Evolutionary conservation across 2,329 filamentous ascomycete genomes (phyloP).

Genomic region (Verticillium isaacii): DNA sequence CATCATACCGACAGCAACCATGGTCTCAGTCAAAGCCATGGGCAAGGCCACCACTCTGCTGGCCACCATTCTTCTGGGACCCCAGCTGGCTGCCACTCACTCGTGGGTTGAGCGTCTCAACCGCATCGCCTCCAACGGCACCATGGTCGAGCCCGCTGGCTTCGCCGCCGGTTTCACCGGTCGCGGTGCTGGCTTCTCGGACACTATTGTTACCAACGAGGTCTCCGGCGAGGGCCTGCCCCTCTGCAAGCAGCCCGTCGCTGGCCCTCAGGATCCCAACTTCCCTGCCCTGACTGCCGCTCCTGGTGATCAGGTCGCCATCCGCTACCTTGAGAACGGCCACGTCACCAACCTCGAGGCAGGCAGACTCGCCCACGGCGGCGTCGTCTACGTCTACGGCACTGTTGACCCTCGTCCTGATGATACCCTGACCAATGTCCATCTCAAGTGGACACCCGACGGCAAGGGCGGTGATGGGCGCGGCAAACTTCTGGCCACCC

Average conservation of each 20-base stretch:
- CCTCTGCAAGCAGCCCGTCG: neutral
- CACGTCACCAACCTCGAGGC: constrained; percentile 56
- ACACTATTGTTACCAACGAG: constrained; percentile 56
- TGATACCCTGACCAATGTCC: constrained; percentile 57
- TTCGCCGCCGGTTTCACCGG: constrained; percentile 68
- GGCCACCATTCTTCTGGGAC: constrained; percentile 18
- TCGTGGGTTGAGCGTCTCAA: constrained; percentile 78
- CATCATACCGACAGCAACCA: constrained; percentile 1
- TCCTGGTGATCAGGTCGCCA: constrained; percentile 59
- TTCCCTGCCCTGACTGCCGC: constrained; percentile 59
- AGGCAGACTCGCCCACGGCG: constrained; percentile 43
- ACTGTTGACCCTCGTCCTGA: constrained; percentile 52
- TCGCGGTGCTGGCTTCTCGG: constrained; percentile 53
- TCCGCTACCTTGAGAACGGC: constrained; percentile 71
- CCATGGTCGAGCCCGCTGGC: constrained; percentile 65
- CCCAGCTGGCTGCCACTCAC: constrained; percentile 48
- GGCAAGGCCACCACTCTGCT: constrained; percentile 20
- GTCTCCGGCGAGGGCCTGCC: constrained; percentile 43
- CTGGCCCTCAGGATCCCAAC: neutral
- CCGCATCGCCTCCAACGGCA: constrained; percentile 68
- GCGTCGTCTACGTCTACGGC: constrained; percentile 72
- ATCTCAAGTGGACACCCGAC: constrained; percentile 71
- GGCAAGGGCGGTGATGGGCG: constrained; percentile 77
- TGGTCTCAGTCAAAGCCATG: constrained; percentile 10
- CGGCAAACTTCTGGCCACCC: constrained; percentile 69